Base-by-base conservation (phyloP, 1,284 basidiomycete genomes). In the Boletus smithii region DNA sequence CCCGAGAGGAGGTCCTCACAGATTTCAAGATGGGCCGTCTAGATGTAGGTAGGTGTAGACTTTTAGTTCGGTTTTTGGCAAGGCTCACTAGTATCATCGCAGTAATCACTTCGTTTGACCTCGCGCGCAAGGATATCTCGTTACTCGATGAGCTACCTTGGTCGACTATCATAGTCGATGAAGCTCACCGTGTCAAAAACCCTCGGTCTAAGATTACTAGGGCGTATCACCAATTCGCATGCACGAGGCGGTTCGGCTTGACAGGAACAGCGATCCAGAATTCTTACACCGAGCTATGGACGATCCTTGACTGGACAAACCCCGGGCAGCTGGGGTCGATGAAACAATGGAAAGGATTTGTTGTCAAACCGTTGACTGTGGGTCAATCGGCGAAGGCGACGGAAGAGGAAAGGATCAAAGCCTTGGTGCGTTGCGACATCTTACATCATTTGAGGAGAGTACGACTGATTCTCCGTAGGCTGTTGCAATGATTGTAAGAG, bases 221-320 rank as follows among this genome's bases (percentile, higher is more conserved):
- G 24, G 83, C 88, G 0, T 82, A 85, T 53, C 77, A 83, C 53
- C 74, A 71, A 36, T 88, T 92, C 58, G 48, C 61, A 0, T 89
- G 85, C 59, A 48, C 61, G 13, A 63, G 73, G 2, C 80, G 91
- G 1, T 89, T 91, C 57, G 91, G 88, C 1, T 70, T 94, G 37
- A 92, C 88, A 9, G 87, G 91, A 8, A 88, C 85, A 8, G 83
- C 88, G 0, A 91, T 95, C 31, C 91, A 95, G 61, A 95, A 94
- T 56, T 79, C 80, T 0, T 91, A 91, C 57, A 75, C 80, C 35
- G 92, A 95, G 63, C 70, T 94, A 43, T 91, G 88, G 83, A 86
- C 87, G 0, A 80, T 92, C 39, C 68, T 93, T 26, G 79, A 91
- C 58, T 92, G 87, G 87, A 83, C 83, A 13, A 87, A 82, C 54